Conservation (phyloP, 2,329 filamentous ascomycete genomes). For the Beauveria scarabaeidicola region DNA sequence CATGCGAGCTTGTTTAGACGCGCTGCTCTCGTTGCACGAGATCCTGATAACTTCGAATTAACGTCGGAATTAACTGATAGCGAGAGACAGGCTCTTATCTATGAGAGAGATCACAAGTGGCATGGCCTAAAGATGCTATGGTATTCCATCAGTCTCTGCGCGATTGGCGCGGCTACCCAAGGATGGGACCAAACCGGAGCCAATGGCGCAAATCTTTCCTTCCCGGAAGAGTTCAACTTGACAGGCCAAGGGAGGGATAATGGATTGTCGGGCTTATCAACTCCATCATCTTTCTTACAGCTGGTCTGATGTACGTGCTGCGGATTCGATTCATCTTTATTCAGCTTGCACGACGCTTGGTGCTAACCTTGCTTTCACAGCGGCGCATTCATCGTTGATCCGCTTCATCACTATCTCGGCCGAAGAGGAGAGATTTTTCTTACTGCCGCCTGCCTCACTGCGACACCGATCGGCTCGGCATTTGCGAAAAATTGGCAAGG, state of each 20-base stretch:
- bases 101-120: slow-evolving; percentile 52
- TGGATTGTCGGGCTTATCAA: slow-evolving; percentile 30
- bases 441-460: slow-evolving; percentile 39
- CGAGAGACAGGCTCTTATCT: slow-evolving; percentile 26
- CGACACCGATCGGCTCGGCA: slow-evolving; percentile 46
- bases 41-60: slow-evolving; percentile 18
- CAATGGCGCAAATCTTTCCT: slow-evolving; percentile 54
- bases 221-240: slow-evolving; percentile 36
- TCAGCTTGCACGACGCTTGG: background rate
- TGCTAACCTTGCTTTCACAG: slow-evolving; percentile 11
- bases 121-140: slow-evolving; percentile 36
- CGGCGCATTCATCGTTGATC: slow-evolving; percentile 27
- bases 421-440: slow-evolving; percentile 60
- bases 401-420: slow-evolving; percentile 54
- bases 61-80: slow-evolving; percentile 22
- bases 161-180: slow-evolving; percentile 47
- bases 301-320: slow-evolving; percentile 47
- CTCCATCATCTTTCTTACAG: slow-evolving; percentile 28
- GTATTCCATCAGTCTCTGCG: slow-evolving; percentile 43
- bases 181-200: slow-evolving; percentile 58
- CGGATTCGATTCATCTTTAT: background rate
- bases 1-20: slow-evolving; percentile 34
- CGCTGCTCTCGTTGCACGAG: slow-evolving; percentile 28
- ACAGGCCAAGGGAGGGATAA: slow-evolving; percentile 32
- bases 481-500: slow-evolving; percentile 58